phyloP scores from a whole-genome alignment of 345 rosid species.

The Orychophragmus violaceus region DNA sequence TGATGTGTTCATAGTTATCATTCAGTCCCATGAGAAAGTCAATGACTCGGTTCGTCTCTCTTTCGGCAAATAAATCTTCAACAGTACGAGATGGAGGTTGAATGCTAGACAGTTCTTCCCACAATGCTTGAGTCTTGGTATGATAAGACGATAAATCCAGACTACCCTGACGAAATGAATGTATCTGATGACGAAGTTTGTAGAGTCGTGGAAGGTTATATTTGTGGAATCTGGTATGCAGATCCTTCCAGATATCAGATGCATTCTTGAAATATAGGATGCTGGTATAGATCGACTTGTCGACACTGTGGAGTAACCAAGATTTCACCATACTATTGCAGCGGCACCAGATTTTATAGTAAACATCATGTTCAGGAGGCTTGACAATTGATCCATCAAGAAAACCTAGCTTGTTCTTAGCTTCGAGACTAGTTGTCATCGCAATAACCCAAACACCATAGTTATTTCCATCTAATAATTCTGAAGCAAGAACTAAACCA shows the following conservation, averaged over 20 bases:
- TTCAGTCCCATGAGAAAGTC: neutral
- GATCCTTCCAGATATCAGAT: neutral
- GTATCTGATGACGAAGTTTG: no score
- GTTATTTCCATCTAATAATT: no score
- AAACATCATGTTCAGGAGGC: neutral
- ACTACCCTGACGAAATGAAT: neutral
- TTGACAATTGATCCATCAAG: neutral
- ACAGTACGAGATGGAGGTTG: neutral
- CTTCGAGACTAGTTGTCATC: no score
- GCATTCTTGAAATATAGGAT: neutral
- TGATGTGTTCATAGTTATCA: neutral
- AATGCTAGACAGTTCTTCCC: neutral
- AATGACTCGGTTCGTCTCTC: neutral
- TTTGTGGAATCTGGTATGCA: neutral
- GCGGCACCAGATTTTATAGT: neutral
- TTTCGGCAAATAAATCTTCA: neutral
- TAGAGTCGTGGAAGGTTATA: neutral
- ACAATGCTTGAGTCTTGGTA: neutral
- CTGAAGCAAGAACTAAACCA: no score
- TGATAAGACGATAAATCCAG: neutral
- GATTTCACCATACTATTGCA: neutral
- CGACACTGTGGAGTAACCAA: neutral
- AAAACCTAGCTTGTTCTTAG: no score
- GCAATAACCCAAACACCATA: no score
- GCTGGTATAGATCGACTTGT: neutral